Base-by-base conservation (phyloP, 768 basidiomycete species). In the Lentinula boryana region DNA sequence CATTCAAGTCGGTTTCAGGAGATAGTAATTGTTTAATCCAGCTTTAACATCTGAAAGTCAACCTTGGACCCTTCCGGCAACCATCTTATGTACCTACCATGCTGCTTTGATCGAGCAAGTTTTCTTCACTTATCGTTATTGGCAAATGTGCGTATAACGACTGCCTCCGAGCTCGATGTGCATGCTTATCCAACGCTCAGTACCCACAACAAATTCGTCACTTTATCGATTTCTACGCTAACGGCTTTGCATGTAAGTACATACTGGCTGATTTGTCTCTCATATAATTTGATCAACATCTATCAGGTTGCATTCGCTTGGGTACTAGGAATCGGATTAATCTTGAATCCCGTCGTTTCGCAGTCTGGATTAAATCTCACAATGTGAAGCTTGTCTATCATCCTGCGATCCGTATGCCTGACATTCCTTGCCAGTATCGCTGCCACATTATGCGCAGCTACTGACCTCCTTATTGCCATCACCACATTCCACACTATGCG, bases 51-150 rank as follows among this genome's bases (percentile, higher is more conserved):
- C 44, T 31, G 5, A 33, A 5, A 18, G 5, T 13, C 57, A 58
- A 33, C 48, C 57, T 18, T 50, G 44, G 44, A 48, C 31, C 2
- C 48, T 48, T 16, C 57, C 44, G 12, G 57, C 36, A 12, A 38
- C 41, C 12, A 48, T 50, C 18, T n/a, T 48, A 23, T 50, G 57
- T 48, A 48, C 44, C 7, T 58, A 58, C 35, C 57, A 58, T 58
- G 44, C 44, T 10, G 57, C 44, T 23, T 16, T 58, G 57, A 36
- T 58, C 15, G 44, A 50, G 7, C 57, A 58, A 38, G 57, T 58
- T 16, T 58, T 58, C 32, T 58, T 58, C 32, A 58, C 46, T 4
- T 32, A 40, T 40, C 57, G 57, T 27, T 58, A 48, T 18, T 58
- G 48, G 44, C 44, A 36, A 40, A 48, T 58, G 57, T 58, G n/a